Evolutionary conservation across 192 early-diverging fungal genomes (phyloP), one percentile per base, ranked within the genome.

Genomic region (Backusella morwellensis): DNA sequence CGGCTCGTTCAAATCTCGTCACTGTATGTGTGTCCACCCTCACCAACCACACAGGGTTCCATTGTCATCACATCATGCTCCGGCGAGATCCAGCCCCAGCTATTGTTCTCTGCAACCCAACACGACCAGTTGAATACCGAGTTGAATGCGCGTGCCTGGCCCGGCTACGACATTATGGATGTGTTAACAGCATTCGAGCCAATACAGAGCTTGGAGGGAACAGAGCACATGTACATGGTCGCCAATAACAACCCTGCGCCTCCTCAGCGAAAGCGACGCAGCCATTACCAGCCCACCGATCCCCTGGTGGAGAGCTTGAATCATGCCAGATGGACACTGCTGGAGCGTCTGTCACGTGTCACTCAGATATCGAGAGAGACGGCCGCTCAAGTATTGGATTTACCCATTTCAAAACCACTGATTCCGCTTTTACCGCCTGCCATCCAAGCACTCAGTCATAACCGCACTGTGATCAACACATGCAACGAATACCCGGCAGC

Each of bases 401-500:
- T 88, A 42, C 88, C 89, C 14, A 73, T 88, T 21, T 85, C 86
- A 4, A 85, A 82, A 47, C 86, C 86, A 38, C 72, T 92, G 50
- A 54, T 88, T 75, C 90, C 90, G 17, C 42, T 79, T 19, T 52
- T 86, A 19, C 81, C 86, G 34, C 80, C 85, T 17, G 75, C 85
- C 17, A 78, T 94, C 11, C 85, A 89, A 72, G 83, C 85, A 23
- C 75, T 87, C 47, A 78, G 85, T n/a, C 78, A 83, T 0, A 72
- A 79, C 36, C 86, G 86, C 3, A 87, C 88, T 0, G 84, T 90
- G 35, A 88, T 84, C 11, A 86, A 79, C 66, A 81, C 90, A 4
- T 87, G 90, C 35, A 88, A 90, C 14, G 93, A 95, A 56, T 95
- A 92, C 75, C 90, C 92, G 70, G 82, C 88, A 40, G 92, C 91